Evolutionary conservation across 73 alveolate genomes (phyloP).

Genomic region (Paraurostyla sp.): DNA sequence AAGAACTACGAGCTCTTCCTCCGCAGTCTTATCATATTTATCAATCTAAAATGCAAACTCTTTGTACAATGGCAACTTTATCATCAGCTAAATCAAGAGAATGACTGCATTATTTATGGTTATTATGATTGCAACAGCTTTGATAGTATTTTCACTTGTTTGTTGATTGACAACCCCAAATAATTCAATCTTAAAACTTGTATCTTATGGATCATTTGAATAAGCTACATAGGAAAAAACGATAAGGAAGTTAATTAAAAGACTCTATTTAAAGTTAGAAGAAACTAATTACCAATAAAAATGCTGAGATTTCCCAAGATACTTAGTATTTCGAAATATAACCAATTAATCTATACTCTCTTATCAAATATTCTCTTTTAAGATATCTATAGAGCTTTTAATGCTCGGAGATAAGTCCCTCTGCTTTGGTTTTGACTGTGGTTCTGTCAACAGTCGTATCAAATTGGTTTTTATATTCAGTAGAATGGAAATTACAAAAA

Average conservation of each 20-base stretch:
- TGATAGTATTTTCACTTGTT: too few species aligned
- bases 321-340: conserved; percentile 1
- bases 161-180: too few species aligned
- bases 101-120: too few species aligned
- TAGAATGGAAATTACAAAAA: conserved; percentile 32
- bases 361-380: background rate
- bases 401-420: conserved; percentile 29
- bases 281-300: conserved; percentile 4
- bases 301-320: conserved; percentile 20
- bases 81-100: too few species aligned
- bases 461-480: conserved; percentile 9
- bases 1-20: too few species aligned
- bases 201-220: background rate
- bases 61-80: too few species aligned
- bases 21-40: too few species aligned
- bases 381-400: background rate
- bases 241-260: background rate
- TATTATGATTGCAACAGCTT: too few species aligned
- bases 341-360: conserved; percentile 7
- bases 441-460: conserved; percentile 50
- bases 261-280: background rate
- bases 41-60: too few species aligned
- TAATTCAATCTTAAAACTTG: background rate
- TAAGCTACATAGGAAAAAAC: background rate
- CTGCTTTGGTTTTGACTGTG: conserved; percentile 49